Percentiles rank a stretch among this genome's conserved stretches.
phyloP scores from a whole-genome alignment of 257 asterid genomes.

The Phtheirospermum japonicum region DNA sequence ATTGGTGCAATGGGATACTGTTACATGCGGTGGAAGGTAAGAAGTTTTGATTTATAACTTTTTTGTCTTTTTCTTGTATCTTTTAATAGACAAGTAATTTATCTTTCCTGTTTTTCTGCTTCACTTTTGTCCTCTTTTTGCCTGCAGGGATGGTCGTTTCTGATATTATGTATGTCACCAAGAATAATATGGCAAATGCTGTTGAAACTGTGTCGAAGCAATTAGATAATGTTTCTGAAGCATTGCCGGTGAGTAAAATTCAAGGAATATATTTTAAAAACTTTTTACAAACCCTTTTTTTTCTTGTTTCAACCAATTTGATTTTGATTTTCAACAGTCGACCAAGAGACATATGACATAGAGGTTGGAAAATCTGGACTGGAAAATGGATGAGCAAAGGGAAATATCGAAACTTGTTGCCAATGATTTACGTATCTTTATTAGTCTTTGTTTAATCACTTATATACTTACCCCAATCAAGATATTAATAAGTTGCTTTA shows the following conservation, averaged over 20 bases:
- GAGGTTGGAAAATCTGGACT: slow-evolving; percentile 68
- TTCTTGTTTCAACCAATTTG: slow-evolving; percentile 14
- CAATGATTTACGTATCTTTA: slow-evolving; percentile 52
- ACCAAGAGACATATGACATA: slow-evolving; percentile 70
- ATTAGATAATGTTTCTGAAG: slow-evolving; percentile 68
- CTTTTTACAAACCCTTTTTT: too few species aligned
- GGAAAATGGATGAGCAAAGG: slow-evolving; percentile 77
- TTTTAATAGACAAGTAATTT: not conserved
- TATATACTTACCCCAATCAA: slow-evolving; percentile 12
- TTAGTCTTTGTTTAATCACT: slow-evolving; percentile 15
- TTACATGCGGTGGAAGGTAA: slow-evolving; percentile 90
- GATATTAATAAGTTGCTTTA: slow-evolving; percentile 9
- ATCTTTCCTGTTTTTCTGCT: slow-evolving; percentile 15
- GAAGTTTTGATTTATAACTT: slow-evolving; percentile 24
- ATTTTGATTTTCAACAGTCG: slow-evolving; percentile 41
- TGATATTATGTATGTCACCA: slow-evolving; percentile 75
- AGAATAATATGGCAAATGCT: slow-evolving; percentile 79
- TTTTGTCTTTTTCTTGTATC: not conserved
- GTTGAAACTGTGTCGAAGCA: slow-evolving; percentile 78
- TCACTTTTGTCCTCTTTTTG: slow-evolving; percentile 17
- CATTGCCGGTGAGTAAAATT: slow-evolving; percentile 58
- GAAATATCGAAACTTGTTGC: slow-evolving; percentile 54
- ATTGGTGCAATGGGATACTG: slow-evolving; percentile 81
- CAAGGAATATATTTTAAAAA: not conserved
- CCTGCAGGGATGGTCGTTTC: slow-evolving; percentile 74